Evolutionary conservation across 192 early-diverging fungal genomes (phyloP), one percentile per base, ranked within the genome.

Genomic region (Coemansia sp.): DNA sequence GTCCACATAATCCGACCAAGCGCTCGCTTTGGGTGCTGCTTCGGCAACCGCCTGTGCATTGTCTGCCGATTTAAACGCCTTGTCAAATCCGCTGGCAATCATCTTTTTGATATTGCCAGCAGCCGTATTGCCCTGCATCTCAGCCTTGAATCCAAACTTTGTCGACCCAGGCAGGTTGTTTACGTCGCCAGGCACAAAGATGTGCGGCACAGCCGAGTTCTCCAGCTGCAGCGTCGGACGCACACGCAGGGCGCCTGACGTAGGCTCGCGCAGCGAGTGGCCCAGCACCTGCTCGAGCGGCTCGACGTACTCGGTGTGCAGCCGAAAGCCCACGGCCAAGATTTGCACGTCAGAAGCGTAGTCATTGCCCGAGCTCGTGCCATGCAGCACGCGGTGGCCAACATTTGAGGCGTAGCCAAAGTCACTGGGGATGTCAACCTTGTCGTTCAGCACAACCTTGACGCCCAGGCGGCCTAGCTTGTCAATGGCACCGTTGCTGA

Each of bases 261-360:
- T 23, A 3, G 70, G 58, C 11, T 70, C 58, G 4, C 65, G 79
- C 61, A 73, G 58, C 0, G 53, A 12, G 12, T 79, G 32, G 15
- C 73, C 68, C 5, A 76, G 48, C 9, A 65, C 55, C 2, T 39
- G n/a, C 14, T 78, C 68, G 3, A 83, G 72, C 14, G 72, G 71
- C 49, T 45, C 63, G 51, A 87, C 65, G 60, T 79, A 87, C 14
- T 73, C 76, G 8, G 84, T 75, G 53, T 85, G 49, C 17, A 87
- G 77, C 2, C 21, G 48, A 60, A 75, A 83, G 0, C 86, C 86
- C 1, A 78, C 68, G 7, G 82, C 73, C 8, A 74, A 64, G 52
- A 85, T 85, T 47, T 84, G 72, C 48, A 90, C 73, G 21, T 92
- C 88, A 25, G 84, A 69, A 19, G 69, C 66, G 62, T 90, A 79